phyloP scores from a whole-genome alignment of 495 filamentous ascomycete species.

The Trichoderma gamsii region DNA sequence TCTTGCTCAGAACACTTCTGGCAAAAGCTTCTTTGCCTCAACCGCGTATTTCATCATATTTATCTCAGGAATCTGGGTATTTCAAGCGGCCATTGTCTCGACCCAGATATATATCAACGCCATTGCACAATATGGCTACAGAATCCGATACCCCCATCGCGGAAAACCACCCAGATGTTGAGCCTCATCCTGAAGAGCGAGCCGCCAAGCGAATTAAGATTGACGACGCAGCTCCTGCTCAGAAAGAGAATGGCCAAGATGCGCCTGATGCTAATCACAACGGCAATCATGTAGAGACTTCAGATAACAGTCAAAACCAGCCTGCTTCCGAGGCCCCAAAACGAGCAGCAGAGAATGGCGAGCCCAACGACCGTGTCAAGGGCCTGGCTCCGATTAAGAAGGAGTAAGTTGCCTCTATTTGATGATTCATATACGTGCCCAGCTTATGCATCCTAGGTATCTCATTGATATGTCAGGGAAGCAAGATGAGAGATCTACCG shows the following conservation, averaged over 20 bases:
- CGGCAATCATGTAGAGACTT: constrained; percentile 3
- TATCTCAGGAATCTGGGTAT: neutral
- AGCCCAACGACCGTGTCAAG: constrained; percentile 31
- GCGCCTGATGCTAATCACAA: neutral
- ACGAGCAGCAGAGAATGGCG: constrained; percentile 23
- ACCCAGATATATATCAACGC: neutral
- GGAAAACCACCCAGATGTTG: neutral
- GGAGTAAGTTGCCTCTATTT: constrained; percentile 52
- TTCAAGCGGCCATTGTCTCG: neutral
- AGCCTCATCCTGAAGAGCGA: constrained; percentile 31
- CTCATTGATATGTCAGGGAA: constrained; percentile 39
- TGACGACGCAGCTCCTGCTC: constrained; percentile 28
- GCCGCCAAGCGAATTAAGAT: constrained; percentile 56
- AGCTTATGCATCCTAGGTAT: constrained; percentile 41
- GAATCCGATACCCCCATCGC: neutral
- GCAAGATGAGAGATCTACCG: constrained; percentile 22
- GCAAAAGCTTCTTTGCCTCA: neutral
- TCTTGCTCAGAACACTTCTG: neutral
- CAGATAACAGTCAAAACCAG: neutral
- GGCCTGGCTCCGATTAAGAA: constrained; percentile 79
- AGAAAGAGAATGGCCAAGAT: constrained; percentile 10
- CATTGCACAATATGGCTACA: neutral
- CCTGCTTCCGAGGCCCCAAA: neutral
- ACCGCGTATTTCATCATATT: neutral
- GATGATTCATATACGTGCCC: neutral